Evolutionary conservation across 179 eudicot genomes (phyloP), one percentile per base, ranked within the genome.

Genomic region (Beta lomatogona): DNA sequence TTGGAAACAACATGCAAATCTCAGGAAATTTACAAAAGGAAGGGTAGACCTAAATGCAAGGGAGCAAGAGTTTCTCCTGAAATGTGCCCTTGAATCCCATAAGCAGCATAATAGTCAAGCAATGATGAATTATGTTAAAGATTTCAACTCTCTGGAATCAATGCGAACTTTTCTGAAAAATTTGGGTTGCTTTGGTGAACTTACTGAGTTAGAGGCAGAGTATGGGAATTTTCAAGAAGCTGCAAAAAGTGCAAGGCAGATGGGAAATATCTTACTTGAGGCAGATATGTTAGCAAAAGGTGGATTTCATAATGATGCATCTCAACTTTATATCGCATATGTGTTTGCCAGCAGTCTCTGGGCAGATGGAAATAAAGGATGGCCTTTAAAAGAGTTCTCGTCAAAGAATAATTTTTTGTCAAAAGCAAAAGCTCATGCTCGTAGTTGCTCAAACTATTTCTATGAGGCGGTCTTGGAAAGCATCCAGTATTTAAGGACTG

Each of bases 41-140:
- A 22, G 28, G 18, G 25, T 72, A 1, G 76, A 72, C 36, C 45
- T 73, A 2, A 53, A 52, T 52, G 76, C 76, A 21, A 21, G 60
- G n/a, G 89, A 81, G 31, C 93, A 88, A 59, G 84, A 73, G 66
- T 92, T 88, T 78, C 82, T 92, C 12, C 90, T 86, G 71, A 82
- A 77, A 12, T 87, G 89, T 81, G 96, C 96, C 18, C 79, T 9
- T 46, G 67, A 80, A 69, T 88, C 82, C 44, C n/a, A 79, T 72
- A 81, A 78, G 44, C 69, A 21, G 46, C 83, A 79, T 54, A 86
- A 91, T 71, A 84, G 55, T 16, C 45, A 60, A 21, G 63, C 81
- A 18, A 86, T 92, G 90, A 87, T 91, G 93, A 89, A 83, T 66
- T 91, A 82, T 76, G 92, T 92, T 55, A 86, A 77, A 78, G 89